Percentiles rank a stretch among this genome's conserved stretches.
Conservation (phyloP, 2,329 filamentous ascomycete genomes). For the Colletotrichum higginsianum region DNA sequence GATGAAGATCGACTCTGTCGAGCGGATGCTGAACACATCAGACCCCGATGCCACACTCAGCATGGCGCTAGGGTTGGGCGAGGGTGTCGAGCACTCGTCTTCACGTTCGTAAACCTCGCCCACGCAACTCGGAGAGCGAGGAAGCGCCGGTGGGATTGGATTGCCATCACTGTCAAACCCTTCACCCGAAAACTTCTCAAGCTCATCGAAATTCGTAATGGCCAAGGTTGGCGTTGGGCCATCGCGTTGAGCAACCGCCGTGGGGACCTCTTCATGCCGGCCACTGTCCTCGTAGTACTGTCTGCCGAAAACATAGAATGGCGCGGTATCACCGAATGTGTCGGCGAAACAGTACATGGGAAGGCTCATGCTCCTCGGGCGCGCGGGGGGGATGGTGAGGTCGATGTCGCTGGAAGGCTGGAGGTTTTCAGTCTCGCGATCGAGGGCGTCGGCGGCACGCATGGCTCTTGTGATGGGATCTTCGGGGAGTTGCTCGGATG, state of each 20-base stretch:
- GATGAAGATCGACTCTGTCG: conserved; percentile 56
- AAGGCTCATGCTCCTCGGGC: conserved; percentile 65
- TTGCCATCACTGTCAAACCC: conserved; percentile 58
- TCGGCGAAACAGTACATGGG: conserved; percentile 63
- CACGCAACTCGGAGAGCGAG: conserved; percentile 51
- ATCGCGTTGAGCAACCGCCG: background rate
- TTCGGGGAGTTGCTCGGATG: conserved; percentile 44
- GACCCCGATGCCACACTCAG: conserved; percentile 50
- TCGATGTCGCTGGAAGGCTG: conserved; percentile 66
- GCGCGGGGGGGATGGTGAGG: conserved; percentile 53
- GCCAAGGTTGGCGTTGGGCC: conserved; percentile 47
- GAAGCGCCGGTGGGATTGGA: conserved; percentile 41
- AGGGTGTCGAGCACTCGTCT: conserved; percentile 30
- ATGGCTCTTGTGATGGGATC: conserved; percentile 70
- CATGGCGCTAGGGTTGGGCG: conserved; percentile 39
- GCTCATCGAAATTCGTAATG: conserved; percentile 63
- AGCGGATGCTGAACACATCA: conserved; percentile 52
- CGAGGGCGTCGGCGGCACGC: conserved; percentile 71
- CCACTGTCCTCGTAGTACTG: conserved; percentile 25
- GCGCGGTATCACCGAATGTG: conserved; percentile 59
- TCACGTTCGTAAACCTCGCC: conserved; percentile 51
- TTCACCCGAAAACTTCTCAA: conserved; percentile 91
- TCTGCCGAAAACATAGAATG: conserved; percentile 65
- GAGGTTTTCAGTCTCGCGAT: conserved; percentile 69
- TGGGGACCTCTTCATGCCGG: background rate